These are phyloP conservation scores for Mycena vulgaris DNA, from an alignment of 768 basidiomycete genomes.

Conservation along the genomic window DNA sequence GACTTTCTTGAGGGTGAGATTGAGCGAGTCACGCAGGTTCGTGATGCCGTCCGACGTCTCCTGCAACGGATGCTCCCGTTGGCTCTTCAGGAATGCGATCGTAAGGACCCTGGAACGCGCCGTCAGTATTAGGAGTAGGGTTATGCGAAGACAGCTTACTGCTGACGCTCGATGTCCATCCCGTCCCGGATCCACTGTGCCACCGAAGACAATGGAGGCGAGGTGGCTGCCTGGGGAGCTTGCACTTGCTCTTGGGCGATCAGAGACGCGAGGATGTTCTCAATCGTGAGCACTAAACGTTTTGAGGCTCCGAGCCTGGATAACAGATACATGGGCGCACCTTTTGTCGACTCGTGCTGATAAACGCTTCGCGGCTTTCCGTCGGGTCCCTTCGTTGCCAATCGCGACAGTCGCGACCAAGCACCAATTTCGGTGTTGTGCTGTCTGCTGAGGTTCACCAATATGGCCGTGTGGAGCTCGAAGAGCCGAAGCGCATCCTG, in stretches of 20 bases:
- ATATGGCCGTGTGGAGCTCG: constrained; percentile 30
- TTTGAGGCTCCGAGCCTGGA: background rate
- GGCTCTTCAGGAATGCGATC: constrained; percentile 10
- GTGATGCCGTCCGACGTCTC: constrained; percentile 12
- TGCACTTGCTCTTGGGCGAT: constrained; percentile 4
- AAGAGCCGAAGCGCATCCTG: constrained; percentile 21
- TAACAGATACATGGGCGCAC: too few species aligned
- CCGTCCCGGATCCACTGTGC: constrained; percentile 24
- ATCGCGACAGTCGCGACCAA: constrained; percentile 18
- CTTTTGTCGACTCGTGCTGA: too few species aligned
- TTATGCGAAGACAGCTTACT: background rate
- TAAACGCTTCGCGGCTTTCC: constrained; percentile 9
- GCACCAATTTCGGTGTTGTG: constrained; percentile 9
- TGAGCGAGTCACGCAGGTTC: background rate
- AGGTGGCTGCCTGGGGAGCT: background rate
- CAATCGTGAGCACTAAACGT: constrained; percentile 14
- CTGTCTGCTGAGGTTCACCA: constrained; percentile 26
- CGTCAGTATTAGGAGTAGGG: background rate
- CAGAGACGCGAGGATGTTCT: constrained; percentile 9
- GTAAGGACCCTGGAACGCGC: background rate
- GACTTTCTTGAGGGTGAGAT: constrained; percentile 12
- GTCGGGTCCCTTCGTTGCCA: background rate
- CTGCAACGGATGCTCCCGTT: constrained; percentile 18
- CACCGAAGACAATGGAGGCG: background rate
- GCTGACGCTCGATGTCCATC: constrained; percentile 20